phyloP scores from a whole-genome alignment of 2,329 filamentous ascomycete genomes.

The Ophiocordyceps camponoti-floridani region DNA sequence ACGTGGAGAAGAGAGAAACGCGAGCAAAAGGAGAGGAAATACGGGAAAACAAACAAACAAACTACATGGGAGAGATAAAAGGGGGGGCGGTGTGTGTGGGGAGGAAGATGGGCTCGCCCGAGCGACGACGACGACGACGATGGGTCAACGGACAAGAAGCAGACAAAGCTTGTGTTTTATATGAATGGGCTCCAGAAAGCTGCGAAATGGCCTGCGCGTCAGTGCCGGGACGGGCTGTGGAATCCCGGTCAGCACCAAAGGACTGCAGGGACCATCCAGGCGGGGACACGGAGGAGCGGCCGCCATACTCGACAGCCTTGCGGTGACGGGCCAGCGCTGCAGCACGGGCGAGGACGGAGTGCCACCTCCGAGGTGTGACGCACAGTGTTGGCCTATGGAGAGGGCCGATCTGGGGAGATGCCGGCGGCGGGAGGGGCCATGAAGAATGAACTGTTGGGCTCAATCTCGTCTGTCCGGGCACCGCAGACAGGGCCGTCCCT shows the following conservation, averaged over 20 bases:
- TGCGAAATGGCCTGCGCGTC: not conserved
- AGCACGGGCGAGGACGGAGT: not conserved
- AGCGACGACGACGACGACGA: not conserved
- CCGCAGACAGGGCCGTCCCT: not conserved
- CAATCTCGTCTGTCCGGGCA: not conserved
- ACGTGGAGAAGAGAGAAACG: not conserved
- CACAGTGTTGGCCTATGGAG: not conserved
- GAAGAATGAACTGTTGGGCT: not conserved
- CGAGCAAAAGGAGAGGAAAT: not conserved
- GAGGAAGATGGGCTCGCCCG: not conserved
- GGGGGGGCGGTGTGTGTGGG: too few species aligned
- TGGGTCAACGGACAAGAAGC: too few species aligned
- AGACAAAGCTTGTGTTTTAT: slow-evolving; percentile 1
- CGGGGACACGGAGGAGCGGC: not conserved
- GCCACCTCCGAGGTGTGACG: not conserved
- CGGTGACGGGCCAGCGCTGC: not conserved
- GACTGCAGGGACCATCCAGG: slow-evolving; percentile 2
- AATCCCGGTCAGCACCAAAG: slow-evolving; percentile 1
- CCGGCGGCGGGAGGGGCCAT: not conserved
- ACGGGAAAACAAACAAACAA: not conserved
- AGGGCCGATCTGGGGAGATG: not conserved
- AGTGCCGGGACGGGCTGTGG: not conserved
- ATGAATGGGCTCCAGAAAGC: slow-evolving; percentile 1
- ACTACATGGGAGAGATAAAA: not conserved
- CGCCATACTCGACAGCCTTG: not conserved